phyloP scores from a whole-genome alignment of 306 rosid species.

The Mimosa bimucronata region DNA sequence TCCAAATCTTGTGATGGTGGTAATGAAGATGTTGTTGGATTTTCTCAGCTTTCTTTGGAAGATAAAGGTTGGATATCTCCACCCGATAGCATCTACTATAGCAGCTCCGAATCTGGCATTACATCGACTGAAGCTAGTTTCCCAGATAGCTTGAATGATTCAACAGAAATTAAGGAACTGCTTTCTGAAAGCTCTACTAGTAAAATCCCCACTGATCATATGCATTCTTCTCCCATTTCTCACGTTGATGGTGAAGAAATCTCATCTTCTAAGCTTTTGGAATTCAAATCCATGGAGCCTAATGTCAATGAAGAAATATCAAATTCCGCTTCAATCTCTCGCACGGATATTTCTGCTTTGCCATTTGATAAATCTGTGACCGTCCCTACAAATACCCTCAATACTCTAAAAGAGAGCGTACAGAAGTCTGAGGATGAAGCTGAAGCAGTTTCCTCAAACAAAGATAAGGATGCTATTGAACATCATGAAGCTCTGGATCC shows the following conservation, averaged over 20 bases:
- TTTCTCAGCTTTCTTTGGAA: slow-evolving; percentile 66
- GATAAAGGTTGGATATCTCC: slow-evolving; percentile 92
- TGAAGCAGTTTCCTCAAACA: slow-evolving; percentile 52
- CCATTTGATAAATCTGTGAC: slow-evolving; percentile 49
- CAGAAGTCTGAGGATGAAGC: slow-evolving; percentile 50
- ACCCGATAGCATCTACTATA: slow-evolving; percentile 79
- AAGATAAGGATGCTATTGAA: slow-evolving; percentile 59
- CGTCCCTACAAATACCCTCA: slow-evolving; percentile 42
- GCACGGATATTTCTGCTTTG: slow-evolving; percentile 26
- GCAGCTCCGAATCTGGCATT: slow-evolving; percentile 70
- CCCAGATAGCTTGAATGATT: slow-evolving; percentile 70
- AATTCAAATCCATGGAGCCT: slow-evolving; percentile 45
- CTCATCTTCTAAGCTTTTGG: slow-evolving; percentile 47
- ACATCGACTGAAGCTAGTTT: slow-evolving; percentile 57
- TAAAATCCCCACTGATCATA: slow-evolving; percentile 42
- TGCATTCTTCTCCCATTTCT: slow-evolving; percentile 46
- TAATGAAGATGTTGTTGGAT: slow-evolving; percentile 52
- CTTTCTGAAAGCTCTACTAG: slow-evolving; percentile 51
- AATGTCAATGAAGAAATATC: slow-evolving; percentile 27
- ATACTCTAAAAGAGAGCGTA: slow-evolving; percentile 42
- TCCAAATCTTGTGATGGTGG: slow-evolving; percentile 58
- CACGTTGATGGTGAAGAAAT: slow-evolving; percentile 48
- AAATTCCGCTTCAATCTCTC: not conserved
- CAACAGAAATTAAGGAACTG: slow-evolving; percentile 53
- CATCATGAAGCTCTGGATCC: slow-evolving; percentile 55